Evolutionary conservation across 2,329 filamentous ascomycete genomes (phyloP), one percentile per base, ranked within the genome.

Genomic region (Knufia petricola): DNA sequence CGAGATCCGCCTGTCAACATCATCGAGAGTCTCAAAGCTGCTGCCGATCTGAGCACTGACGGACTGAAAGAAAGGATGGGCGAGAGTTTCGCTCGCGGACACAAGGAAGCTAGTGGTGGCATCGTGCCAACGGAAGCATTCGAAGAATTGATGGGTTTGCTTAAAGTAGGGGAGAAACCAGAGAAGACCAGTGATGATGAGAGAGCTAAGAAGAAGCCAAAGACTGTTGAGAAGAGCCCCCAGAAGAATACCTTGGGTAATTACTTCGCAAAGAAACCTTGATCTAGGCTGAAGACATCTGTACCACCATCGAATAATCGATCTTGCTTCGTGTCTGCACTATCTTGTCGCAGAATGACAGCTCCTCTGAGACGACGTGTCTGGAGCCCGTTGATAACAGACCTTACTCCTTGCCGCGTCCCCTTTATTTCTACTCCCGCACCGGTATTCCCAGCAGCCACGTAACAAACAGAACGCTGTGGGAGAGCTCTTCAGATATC

Each of bases 41-140:
- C 78, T 37, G 80, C 76, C 24, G 65, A 66, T 30, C 59, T 57
- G 13, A 67, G 66, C 15, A 63, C 64, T 9, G 65, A 59, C 30
- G 60, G 65, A 19, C 52, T 76, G 34, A 59, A 67, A 3, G 67
- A 74, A 47, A 63, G 79, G 12, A 58, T 84, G 9, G 81, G 81
- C 0, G 74, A 79, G 41, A 79, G 73, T 21, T 85, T 84, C 58
- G 81, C 80, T 0, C 70, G 75, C 46, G 81, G 82, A 0, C 81
- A 85, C 53, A 82, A 79, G 51, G 79, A 83, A 58, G 81, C 81
- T 0, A 81, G 77, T 41, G 81, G 81, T 1, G 82, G 81, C 0
- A 79, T 82, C 39, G 76, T 85, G 0, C 70, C 71, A 0, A 70
- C 64, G 9, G 71, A 69, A 1, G 78, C 81, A 50, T 85, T 84